Evolutionary conservation across 495 filamentous ascomycete species (phyloP).

Genomic region (Hypoxylon fuscum): DNA sequence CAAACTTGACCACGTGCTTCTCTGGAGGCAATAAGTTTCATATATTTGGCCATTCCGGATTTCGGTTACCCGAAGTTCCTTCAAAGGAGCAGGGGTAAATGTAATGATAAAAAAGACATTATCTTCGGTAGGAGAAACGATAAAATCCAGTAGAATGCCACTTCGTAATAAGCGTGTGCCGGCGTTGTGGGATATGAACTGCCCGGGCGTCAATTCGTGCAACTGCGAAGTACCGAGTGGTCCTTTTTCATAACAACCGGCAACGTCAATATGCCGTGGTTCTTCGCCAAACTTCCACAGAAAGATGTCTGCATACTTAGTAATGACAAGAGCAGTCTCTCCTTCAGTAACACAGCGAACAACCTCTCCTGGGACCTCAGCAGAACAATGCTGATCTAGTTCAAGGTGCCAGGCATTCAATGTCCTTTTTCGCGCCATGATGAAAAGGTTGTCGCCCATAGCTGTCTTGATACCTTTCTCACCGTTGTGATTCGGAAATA

Average conservation of each 20-base stretch:
- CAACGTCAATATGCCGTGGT: slow-evolving; percentile 25
- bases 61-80: slow-evolving; percentile 35
- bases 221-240: slow-evolving; percentile 9
- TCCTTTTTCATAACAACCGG: slow-evolving; percentile 16
- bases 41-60: slow-evolving; percentile 33
- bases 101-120: slow-evolving; percentile 40
- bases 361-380: slow-evolving; percentile 34
- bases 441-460: slow-evolving; percentile 41
- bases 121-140: slow-evolving; percentile 38
- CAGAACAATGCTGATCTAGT: slow-evolving; percentile 31
- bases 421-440: slow-evolving; percentile 36
- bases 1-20: slow-evolving; percentile 23
- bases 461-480: slow-evolving; percentile 39
- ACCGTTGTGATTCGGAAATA: slow-evolving; percentile 33
- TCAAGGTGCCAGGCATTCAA: slow-evolving; percentile 45
- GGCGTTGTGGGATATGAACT: slow-evolving; percentile 17
- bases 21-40: slow-evolving; percentile 31
- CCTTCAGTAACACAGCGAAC: slow-evolving; percentile 40
- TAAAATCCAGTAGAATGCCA: slow-evolving; percentile 39
- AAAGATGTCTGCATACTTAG: slow-evolving; percentile 39
- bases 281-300: slow-evolving; percentile 39
- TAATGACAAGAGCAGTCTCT: slow-evolving; percentile 37
- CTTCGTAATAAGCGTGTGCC: slow-evolving; percentile 31
- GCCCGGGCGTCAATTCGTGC: slow-evolving; percentile 19
- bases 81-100: slow-evolving; percentile 21